A percentile compares a stretch with the other conserved stretches of the same genome.
Evolutionary conservation across 192 early-diverging fungal species (phyloP).

Genomic region (Rhizophlyctis rosea): DNA sequence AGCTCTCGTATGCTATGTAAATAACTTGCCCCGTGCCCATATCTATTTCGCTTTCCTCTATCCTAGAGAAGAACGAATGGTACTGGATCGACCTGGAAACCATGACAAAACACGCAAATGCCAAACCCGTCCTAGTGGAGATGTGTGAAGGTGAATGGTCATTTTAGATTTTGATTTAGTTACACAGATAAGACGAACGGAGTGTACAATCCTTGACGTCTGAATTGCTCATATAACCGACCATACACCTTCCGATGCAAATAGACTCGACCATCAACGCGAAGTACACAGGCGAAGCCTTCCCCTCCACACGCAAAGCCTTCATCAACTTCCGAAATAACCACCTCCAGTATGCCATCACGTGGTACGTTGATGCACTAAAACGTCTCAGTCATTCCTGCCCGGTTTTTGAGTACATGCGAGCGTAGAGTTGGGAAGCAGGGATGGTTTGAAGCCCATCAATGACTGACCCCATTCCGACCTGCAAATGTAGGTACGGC

Average conservation of each 20-base stretch:
- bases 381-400: not conserved
- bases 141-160: constrained; percentile 50
- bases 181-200: not conserved
- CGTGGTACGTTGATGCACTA: constrained; percentile 63
- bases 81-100: constrained; percentile 71
- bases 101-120: constrained; percentile 65
- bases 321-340: constrained; percentile 78
- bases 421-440: too few relatives aligned
- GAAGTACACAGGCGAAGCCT: constrained; percentile 48
- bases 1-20: too few relatives aligned
- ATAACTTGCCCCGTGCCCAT: too few relatives aligned
- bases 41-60: constrained; percentile 15
- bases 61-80: constrained; percentile 72
- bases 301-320: constrained; percentile 70
- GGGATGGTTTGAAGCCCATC: too few relatives aligned
- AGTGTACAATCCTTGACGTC: not conserved
- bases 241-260: not conserved
- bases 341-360: constrained; percentile 83
- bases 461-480: too few relatives aligned
- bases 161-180: not conserved
- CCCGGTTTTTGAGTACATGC: too few relatives aligned
- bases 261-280: constrained; percentile 36
- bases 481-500: too few relatives aligned
- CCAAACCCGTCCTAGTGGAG: constrained; percentile 76
- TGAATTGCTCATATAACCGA: not conserved